Evolutionary conservation across 2,329 filamentous ascomycete genomes (phyloP), one percentile per base, ranked within the genome.

Genomic region (Ophiostoma sp.): DNA sequence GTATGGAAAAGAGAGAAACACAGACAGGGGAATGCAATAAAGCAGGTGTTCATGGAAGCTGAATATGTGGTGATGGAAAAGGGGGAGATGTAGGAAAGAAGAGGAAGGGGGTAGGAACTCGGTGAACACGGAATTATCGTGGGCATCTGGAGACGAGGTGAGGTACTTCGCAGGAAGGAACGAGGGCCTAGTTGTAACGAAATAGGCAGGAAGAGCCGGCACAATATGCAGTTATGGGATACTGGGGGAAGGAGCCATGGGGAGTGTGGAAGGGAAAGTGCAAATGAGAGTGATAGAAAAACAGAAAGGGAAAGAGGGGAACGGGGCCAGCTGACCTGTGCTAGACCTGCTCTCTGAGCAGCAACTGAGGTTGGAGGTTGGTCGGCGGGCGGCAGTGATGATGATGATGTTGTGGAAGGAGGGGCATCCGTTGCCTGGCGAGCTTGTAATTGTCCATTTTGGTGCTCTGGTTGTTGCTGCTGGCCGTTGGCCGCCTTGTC

Each of bases 241-340:
- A 69, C 5, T 22, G 42, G 3, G 19, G 45, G 31, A 28, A 31
- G 28, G 31, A 33, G 11, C 11, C 11, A 22, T 28, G 25, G 22
- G 4, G 3, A 57, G 48, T 6, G 61, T 59, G 7, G 22, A n/a
- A 42, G 48, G 22, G 22, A 17, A 45, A 52, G n/a, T 2, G 25
- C 36, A 15, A 19, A 68, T 31, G 17, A 11, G 50, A 12, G 61
- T 9, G 12, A 7, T 17, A 33, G 9, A 15, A 31, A 59, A 55
- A 39, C 19, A 28, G n/a, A 25, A 48, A 28, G 3, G 39, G 42
- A 31, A n/a, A 33, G 17, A 50, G 15, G 36, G 52, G 12, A 15
- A 25, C 3, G 42, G 25, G 8, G 48, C 68, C 70, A 69, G 57
- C 75, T 70, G 42, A 75, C 74, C 74, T 75, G 73, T 8, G 57